Base-by-base conservation (phyloP, 108 stramenopile species). In the Nitzschia sp. region DNA sequence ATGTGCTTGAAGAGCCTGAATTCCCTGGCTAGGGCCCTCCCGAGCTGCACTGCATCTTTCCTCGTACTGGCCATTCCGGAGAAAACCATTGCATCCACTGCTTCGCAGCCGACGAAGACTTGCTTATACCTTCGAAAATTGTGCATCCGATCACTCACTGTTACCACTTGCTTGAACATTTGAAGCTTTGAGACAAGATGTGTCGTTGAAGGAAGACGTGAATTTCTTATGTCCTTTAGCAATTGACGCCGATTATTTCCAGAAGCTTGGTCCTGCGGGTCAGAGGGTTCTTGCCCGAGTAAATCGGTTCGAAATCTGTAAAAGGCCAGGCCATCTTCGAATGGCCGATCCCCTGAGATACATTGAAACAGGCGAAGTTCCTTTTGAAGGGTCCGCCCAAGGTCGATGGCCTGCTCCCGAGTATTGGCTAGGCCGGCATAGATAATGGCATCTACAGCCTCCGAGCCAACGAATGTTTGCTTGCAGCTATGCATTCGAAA, bases 11-110 rank as follows among this genome's bases (percentile, higher is more conserved):
- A 81, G 54, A 85, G 51, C 21, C 70, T 58, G 9, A 79, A 34
- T 48, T 82, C 64, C n/a, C 62, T 49, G 19, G 68, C 77, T 46
- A 92, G 35, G 2, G 47, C 47, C 17, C 75, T 59, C 4, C 87
- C 83, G 19, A 92, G 76, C 26, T 66, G 66, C 1, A 92, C 81
- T 15, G 85, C 90, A 51, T 89, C 85, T 11, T 65, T 34, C 21
- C 88, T 46, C 31, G 69, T 59, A n/a, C 46, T 25, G 8, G 56
- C 68, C 55, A 69, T 29, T 21, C 24, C 29, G 35, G 26, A 56
- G 0, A 58, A 58, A 26, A 57, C n/a, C 25, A 0, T 23, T 3
- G 56, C 54, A 49, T 56, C 54, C 3, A 92, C 77, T 13, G 64
- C 69, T 26, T 85, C 82, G 26, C n/a, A 25, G 0, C 81, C 87